Evolutionary conservation across 257 asterid genomes (phyloP).

Genomic region (Scutellaria barbata): DNA sequence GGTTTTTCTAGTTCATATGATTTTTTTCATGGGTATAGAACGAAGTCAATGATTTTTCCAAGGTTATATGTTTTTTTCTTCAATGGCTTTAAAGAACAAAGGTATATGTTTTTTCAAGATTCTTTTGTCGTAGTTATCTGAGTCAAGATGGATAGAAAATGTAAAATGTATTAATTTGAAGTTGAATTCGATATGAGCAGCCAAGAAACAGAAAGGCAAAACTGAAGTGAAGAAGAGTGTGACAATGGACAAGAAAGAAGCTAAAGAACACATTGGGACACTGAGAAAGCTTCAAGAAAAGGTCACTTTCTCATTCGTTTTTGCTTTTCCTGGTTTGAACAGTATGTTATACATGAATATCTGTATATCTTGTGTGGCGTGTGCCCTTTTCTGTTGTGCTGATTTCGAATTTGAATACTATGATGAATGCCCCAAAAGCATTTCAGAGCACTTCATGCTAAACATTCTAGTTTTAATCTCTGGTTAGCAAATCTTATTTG

Average conservation of each 20-base stretch:
- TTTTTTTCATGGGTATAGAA: not conserved
- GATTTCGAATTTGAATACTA: not conserved
- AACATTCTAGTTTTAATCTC: conserved; percentile 1
- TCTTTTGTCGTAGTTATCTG: not conserved
- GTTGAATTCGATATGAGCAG: conserved; percentile 40
- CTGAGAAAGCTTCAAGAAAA: conserved; percentile 64
- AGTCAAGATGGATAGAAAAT: not conserved
- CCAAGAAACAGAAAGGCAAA: conserved; percentile 38
- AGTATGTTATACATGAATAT: not conserved
- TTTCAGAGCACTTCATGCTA: conserved; percentile 21
- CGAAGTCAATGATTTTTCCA: not conserved
- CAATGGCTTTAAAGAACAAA: conserved; percentile 30
- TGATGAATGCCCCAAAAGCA: not conserved
- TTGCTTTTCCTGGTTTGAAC: not conserved
- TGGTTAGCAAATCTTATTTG: not conserved
- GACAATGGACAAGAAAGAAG: conserved; percentile 53
- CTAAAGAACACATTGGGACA: conserved; percentile 58
- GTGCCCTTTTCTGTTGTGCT: conserved; percentile 9
- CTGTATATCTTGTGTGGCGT: conserved; percentile 12
- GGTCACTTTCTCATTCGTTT: conserved; percentile 41
- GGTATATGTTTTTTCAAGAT: not conserved
- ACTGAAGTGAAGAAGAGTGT: conserved; percentile 28
- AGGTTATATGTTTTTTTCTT: too few relatives aligned
- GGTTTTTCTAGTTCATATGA: too few relatives aligned
- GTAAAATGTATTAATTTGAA: conserved; percentile 1